Evolutionary conservation across 768 basidiomycete genomes (phyloP).

Genomic region (Hysterangium stoloniferum): DNA sequence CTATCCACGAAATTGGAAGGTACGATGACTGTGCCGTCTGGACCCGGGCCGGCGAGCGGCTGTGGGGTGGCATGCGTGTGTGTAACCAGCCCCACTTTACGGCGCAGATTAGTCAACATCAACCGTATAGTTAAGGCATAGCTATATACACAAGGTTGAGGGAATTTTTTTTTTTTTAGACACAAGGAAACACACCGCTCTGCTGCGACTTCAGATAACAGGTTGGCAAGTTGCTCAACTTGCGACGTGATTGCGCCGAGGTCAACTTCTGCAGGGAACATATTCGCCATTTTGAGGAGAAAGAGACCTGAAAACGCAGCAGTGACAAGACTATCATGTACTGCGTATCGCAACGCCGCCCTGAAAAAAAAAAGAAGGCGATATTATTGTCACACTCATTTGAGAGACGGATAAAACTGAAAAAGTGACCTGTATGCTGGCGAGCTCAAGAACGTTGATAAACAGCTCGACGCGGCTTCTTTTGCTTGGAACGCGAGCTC

Average conservation of each 20-base stretch:
- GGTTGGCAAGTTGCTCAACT: slow-evolving; percentile 84
- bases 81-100: slow-evolving; percentile 63
- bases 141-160: slow-evolving; percentile 29
- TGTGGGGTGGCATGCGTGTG: slow-evolving; percentile 3
- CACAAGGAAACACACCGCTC: slow-evolving; percentile 52
- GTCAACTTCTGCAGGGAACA: slow-evolving; percentile 83
- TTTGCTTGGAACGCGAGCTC: slow-evolving; percentile 94
- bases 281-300: slow-evolving; percentile 88
- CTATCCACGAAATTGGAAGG: slow-evolving; percentile 52
- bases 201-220: slow-evolving; percentile 88
- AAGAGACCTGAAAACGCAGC: slow-evolving; percentile 89
- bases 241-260: slow-evolving; percentile 67
- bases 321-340: slow-evolving; percentile 88
- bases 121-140: slow-evolving; percentile 88
- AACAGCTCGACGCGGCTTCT: slow-evolving; percentile 80
- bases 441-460: slow-evolving; percentile 77
- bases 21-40: slow-evolving; percentile 46
- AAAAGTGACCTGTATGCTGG: slow-evolving; percentile 65
- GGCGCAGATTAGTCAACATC: slow-evolving; percentile 87
- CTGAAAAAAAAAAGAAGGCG: slow-evolving; percentile 30
- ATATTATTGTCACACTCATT: neutral
- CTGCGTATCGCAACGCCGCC: slow-evolving; percentile 85
- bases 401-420: neutral
- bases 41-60: slow-evolving; percentile 35
- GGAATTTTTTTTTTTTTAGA: neutral